phyloP scores from a whole-genome alignment of 2,329 filamentous ascomycete species.

The Phialocephala subalpina region DNA sequence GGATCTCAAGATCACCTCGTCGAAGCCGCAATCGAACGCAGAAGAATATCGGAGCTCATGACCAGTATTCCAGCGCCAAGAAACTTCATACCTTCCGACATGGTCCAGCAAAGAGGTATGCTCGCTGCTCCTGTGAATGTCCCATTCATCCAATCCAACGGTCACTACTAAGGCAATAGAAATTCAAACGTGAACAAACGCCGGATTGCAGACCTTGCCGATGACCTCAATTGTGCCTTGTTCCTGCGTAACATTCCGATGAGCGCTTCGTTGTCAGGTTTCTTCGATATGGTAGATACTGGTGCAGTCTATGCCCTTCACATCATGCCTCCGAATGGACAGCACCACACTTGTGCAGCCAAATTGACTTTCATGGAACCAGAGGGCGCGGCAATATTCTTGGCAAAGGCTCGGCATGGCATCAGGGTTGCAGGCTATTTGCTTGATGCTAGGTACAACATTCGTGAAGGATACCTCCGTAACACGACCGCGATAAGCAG shows the following conservation, averaged over 20 bases:
- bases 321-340: conserved; percentile 20
- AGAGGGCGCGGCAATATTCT: conserved; percentile 22
- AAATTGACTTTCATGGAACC: conserved; percentile 34
- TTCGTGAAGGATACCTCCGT: conserved; percentile 20
- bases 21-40: neutral
- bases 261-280: conserved; percentile 13
- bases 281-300: conserved; percentile 30
- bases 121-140: neutral
- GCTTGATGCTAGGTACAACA: conserved; percentile 24
- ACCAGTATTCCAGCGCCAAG: neutral
- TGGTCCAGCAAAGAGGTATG: conserved; percentile 12
- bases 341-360: conserved; percentile 27
- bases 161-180: conserved; percentile 8
- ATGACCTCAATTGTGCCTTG: conserved; percentile 34
- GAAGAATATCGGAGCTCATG: neutral
- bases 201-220: conserved; percentile 23
- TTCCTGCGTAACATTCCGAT: conserved; percentile 34
- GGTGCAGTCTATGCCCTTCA: conserved; percentile 32
- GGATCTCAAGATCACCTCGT: neutral
- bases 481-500: conserved; percentile 18
- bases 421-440: conserved; percentile 15
- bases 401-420: conserved; percentile 9
- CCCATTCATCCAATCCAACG: neutral
- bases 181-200: conserved; percentile 13
- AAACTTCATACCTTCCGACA: conserved; percentile 17